phyloP scores from a whole-genome alignment of 176 grass and related monocot genomes.

The Tuctoria greenei region DNA sequence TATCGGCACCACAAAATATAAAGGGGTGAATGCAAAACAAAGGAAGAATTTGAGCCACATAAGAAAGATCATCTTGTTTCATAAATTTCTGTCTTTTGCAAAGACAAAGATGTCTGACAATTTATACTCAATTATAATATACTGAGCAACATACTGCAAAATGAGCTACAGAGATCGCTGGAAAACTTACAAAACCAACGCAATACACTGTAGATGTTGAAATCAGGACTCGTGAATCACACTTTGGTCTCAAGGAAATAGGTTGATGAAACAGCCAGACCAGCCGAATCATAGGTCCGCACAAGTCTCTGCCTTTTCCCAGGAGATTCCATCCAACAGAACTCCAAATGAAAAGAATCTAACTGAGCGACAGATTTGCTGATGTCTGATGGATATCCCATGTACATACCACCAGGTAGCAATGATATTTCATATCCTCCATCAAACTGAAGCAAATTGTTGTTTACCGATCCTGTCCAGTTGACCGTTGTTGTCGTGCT shows the following conservation, averaged over 20 bases:
- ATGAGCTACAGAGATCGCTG: background rate
- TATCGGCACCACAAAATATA: background rate
- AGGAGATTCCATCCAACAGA: constrained; percentile 89
- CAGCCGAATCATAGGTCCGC: constrained; percentile 65
- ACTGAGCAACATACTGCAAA: background rate
- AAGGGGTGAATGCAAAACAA: background rate
- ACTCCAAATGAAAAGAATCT: constrained; percentile 86
- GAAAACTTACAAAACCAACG: constrained; percentile 17
- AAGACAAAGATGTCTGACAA: background rate
- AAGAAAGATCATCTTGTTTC: background rate
- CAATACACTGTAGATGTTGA: constrained; percentile 15
- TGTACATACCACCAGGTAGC: constrained; percentile 89
- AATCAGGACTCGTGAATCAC: background rate
- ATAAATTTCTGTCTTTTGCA: constrained; percentile 1
- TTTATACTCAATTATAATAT: background rate
- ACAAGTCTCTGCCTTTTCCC: constrained; percentile 74
- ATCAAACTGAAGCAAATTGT: constrained; percentile 71
- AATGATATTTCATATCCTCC: constrained; percentile 84
- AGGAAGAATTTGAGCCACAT: background rate
- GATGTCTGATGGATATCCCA: constrained; percentile 86
- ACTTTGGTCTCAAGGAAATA: constrained; percentile 82
- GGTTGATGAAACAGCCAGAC: constrained; percentile 79
- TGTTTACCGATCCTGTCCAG: constrained; percentile 68
- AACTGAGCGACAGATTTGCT: constrained; percentile 62
- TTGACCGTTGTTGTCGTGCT: constrained; percentile 65